Conservation (phyloP, 768 basidiomycete species). For the Chalciporus piperatus region DNA sequence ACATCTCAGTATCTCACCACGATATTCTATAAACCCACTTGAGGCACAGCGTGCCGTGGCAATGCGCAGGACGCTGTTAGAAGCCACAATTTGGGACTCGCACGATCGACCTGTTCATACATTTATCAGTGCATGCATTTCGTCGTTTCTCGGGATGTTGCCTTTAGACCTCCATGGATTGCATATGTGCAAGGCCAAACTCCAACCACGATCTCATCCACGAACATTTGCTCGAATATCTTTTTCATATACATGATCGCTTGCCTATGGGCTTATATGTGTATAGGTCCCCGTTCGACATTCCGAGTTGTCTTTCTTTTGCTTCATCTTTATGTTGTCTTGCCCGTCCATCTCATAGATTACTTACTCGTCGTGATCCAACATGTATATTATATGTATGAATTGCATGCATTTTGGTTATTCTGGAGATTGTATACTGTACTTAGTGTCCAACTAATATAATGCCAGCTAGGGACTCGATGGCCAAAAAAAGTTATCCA, state of each 20-base stretch:
- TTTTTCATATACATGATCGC: conserved; percentile 4
- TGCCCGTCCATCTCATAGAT: conserved; percentile 19
- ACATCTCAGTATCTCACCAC: conserved; percentile 73
- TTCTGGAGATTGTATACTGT: too few relatives aligned
- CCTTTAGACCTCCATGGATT: conserved; percentile 24
- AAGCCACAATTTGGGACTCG: conserved; percentile 15
- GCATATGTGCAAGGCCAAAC: conserved; percentile 20
- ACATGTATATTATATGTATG: conserved; percentile 17
- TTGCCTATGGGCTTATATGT: conserved; percentile 10
- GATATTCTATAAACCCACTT: conserved; percentile 77
- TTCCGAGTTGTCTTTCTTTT: conserved; percentile 10
- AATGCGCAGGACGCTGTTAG: conserved; percentile 26
- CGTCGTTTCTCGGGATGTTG: conserved; percentile 28
- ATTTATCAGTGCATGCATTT: conserved; percentile 17
- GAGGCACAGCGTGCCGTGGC: conserved; percentile 14
- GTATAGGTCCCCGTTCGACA: conserved; percentile 1
- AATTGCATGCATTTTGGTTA: neutral
- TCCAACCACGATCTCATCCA: conserved; percentile 7
- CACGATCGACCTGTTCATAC: conserved; percentile 14
- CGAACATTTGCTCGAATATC: conserved; percentile 14
- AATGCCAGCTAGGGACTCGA: neutral
- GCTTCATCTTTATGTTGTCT: conserved; percentile 17
- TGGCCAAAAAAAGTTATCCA: conserved; percentile 1
- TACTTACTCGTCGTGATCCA: conserved; percentile 10
- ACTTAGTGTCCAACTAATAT: neutral